These are phyloP conservation scores for Elsinoe batatas DNA, from an alignment of 2,329 filamentous ascomycete genomes.

Conservation along the genomic window DNA sequence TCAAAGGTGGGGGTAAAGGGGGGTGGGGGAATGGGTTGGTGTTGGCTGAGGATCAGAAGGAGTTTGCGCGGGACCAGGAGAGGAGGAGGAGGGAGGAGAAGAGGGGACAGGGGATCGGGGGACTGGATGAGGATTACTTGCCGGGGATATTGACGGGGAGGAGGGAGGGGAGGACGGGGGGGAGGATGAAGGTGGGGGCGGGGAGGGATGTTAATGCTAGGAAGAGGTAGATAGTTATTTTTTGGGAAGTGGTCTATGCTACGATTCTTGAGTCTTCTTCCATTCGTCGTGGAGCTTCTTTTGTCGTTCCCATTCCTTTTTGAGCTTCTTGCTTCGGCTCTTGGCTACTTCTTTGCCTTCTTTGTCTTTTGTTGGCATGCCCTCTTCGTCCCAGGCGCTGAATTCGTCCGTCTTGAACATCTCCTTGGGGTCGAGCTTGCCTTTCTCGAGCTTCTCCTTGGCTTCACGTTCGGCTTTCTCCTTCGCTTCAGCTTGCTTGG, in stretches of 20 bases:
- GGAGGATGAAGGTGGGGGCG: slow-evolving; percentile 69
- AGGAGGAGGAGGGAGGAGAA: slow-evolving; percentile 56
- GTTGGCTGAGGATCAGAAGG: slow-evolving; percentile 90
- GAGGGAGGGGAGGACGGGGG: slow-evolving; percentile 48
- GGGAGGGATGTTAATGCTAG: slow-evolving; percentile 67
- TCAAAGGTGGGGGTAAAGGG: slow-evolving; percentile 62
- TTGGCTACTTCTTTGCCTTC: slow-evolving; percentile 75
- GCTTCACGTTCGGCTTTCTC: slow-evolving; percentile 40
- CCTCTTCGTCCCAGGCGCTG: slow-evolving; percentile 71
- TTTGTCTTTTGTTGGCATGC: slow-evolving; percentile 66
- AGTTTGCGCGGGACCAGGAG: slow-evolving; percentile 59
- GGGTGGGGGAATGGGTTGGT: slow-evolving; percentile 82
- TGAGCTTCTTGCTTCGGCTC: slow-evolving; percentile 67
- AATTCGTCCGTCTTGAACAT: slow-evolving; percentile 55
- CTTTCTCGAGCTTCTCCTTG: slow-evolving; percentile 42
- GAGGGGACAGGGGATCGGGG: slow-evolving; percentile 44
- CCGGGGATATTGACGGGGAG: slow-evolving; percentile 77
- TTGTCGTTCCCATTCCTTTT: slow-evolving; percentile 83
- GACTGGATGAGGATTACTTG: slow-evolving; percentile 93
- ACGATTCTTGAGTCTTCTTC: slow-evolving; percentile 18
- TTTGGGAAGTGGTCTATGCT: too few relatives aligned
- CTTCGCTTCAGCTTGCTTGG: slow-evolving; percentile 37
- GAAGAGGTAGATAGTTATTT: not conserved
- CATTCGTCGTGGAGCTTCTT: slow-evolving; percentile 72
- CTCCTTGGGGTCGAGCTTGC: slow-evolving; percentile 46